Evolutionary conservation across 1,139 yeast genomes (phyloP).

Genomic region (Debaryomyces fabryi): DNA sequence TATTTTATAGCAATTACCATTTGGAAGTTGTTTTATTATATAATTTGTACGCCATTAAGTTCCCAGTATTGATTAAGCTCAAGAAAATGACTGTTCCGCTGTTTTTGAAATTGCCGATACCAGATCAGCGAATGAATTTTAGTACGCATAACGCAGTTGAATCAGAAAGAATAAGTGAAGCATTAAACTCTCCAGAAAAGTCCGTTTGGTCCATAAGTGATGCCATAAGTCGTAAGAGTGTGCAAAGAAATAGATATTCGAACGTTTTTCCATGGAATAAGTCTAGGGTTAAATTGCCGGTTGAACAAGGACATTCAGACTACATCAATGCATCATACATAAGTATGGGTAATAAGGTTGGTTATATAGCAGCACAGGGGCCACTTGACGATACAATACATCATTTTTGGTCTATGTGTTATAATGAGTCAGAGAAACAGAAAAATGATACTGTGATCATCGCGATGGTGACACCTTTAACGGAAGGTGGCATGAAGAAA

Average conservation of each 20-base stretch:
- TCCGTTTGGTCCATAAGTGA: constrained; percentile 28
- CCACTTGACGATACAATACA: constrained; percentile 63
- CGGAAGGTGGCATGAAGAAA: constrained; percentile 61
- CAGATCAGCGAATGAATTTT: constrained; percentile 18
- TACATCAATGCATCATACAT: constrained; percentile 50
- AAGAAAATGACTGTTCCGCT: constrained; percentile 5
- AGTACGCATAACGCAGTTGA: constrained; percentile 19
- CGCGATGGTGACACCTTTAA: constrained; percentile 85
- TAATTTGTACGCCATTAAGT: background rate
- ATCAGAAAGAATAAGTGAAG: constrained; percentile 21
- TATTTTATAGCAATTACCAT: background rate
- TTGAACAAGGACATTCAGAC: constrained; percentile 23
- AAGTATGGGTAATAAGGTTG: constrained; percentile 16
- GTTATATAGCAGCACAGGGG: constrained; percentile 54
- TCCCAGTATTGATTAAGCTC: background rate
- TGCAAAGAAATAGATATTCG: constrained; percentile 40
- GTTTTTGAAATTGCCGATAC: background rate
- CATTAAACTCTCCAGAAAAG: constrained; percentile 16
- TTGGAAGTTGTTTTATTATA: background rate
- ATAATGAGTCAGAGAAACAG: constrained; percentile 43
- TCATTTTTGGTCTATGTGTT: constrained; percentile 90
- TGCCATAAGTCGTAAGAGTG: constrained; percentile 22
- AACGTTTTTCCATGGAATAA: constrained; percentile 49
- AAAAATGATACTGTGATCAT: constrained; percentile 52
- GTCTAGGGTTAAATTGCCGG: constrained; percentile 37